Base-by-base conservation (phyloP, 2,329 filamentous ascomycete genomes). In the Fusarium palustre region DNA sequence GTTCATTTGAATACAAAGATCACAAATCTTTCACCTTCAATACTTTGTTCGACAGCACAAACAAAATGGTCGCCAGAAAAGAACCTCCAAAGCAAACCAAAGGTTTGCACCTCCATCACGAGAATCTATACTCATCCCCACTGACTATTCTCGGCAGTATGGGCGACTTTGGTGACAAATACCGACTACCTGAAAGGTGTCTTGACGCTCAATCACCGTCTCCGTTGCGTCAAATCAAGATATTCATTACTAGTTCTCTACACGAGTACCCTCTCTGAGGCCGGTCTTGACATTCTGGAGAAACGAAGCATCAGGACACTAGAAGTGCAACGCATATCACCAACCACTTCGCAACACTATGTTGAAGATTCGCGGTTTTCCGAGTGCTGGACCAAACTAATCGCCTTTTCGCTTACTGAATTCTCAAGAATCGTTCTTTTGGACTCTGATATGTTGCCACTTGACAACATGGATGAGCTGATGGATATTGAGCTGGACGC, bases 131-230 rank as follows among this genome's bases (percentile, higher is more conserved):
- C 10, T 4, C 2, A 2, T 5, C 3, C 15, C 5, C 12, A 15
- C 47, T 50, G 4, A 50, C 13, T 50, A 7, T 12, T 43, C 15
- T 43, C 7, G 4, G 13, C 7, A 69, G 65, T 56, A 5, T 69
- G 65, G 65, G 65, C 65, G 3, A 66, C 65, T 0, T 18, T 68
- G 41, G 65, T 68, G 2, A 68, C 65, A 0, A 65, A 68, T 1
- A 34, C 30, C 1, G 36, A 49, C 1, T 68, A 68, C 13, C 41
- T 68, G 2, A 64, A 64, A 8, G 65, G 65, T 5, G 65, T 68
- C 13, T 4, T 68, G 11, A 69, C 65, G 0, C 45, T 68, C 9
- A 54, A 55, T 1, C 50, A 68, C 2, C 56, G 65, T 16, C 20
- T 68, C 0, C 41, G 46, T 5, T 50, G 59, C 4, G 65, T 68